These are phyloP conservation scores for Lupinus albus DNA, from an alignment of 306 rosid genomes.

Conservation along the genomic window DNA sequence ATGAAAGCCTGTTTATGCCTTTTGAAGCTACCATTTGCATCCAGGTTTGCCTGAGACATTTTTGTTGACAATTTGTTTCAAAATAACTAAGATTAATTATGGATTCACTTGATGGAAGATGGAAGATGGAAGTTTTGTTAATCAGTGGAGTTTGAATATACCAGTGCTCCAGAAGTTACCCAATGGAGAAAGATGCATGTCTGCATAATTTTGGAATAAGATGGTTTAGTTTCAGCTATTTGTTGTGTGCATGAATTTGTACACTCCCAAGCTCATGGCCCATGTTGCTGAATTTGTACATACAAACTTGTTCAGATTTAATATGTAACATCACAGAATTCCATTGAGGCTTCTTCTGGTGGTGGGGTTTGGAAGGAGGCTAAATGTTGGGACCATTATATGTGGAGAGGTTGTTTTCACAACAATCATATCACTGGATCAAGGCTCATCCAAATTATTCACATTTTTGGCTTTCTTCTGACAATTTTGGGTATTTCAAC, in stretches of 20 bases:
- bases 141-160: neutral
- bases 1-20: constrained; percentile 3
- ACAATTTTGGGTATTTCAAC: too few relatives aligned
- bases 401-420: too few relatives aligned
- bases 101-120: neutral
- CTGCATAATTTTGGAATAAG: neutral
- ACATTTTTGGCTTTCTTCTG: too few relatives aligned
- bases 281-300: constrained; percentile 22
- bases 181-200: constrained; percentile 11
- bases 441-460: too few relatives aligned
- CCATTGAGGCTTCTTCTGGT: too few relatives aligned
- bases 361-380: too few relatives aligned
- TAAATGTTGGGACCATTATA: too few relatives aligned
- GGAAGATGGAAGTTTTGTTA: constrained; percentile 19
- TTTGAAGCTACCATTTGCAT: constrained; percentile 20
- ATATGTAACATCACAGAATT: constrained; percentile 12
- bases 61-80: neutral
- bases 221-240: constrained; percentile 24
- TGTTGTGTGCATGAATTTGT: neutral
- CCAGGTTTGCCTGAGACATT: neutral
- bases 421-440: too few relatives aligned
- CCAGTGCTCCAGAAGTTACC: neutral
- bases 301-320: constrained; percentile 4
- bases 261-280: constrained; percentile 16
- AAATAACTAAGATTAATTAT: constrained; percentile 4